Evolutionary conservation across 1,284 basidiomycete species (phyloP).

Genomic region (Gymnopus androsaceus): DNA sequence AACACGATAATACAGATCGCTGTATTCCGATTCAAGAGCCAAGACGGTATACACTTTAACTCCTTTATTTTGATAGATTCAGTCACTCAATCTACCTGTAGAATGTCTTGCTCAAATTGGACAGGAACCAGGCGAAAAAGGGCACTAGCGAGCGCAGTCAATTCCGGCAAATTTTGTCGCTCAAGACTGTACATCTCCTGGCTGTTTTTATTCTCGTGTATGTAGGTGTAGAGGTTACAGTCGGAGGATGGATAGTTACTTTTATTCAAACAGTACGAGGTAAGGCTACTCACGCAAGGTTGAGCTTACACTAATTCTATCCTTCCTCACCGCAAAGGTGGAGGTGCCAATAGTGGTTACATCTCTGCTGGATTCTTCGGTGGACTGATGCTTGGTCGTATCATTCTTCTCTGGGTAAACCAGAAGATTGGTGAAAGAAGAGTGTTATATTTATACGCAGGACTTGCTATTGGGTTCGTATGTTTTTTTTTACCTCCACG

Average conservation of each 20-base stretch:
- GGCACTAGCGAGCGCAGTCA: slow-evolving; percentile 38
- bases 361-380: slow-evolving; percentile 58
- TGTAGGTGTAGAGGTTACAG: slow-evolving; percentile 67
- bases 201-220: slow-evolving; percentile 68
- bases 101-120: slow-evolving; percentile 45
- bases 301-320: slow-evolving; percentile 15
- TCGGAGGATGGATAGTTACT: slow-evolving; percentile 68
- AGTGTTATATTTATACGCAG: slow-evolving; percentile 48
- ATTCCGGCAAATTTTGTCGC: slow-evolving; percentile 56
- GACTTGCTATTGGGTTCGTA: slow-evolving; percentile 57
- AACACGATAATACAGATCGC: slow-evolving; percentile 46
- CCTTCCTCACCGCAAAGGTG: too few species aligned
- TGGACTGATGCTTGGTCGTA: slow-evolving; percentile 57
- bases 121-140: slow-evolving; percentile 36
- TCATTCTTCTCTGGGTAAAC: slow-evolving; percentile 62
- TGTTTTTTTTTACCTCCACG: slow-evolving; percentile 19
- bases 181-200: slow-evolving; percentile 55
- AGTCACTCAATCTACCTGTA: too few species aligned
- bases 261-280: slow-evolving; percentile 40
- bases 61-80: too few species aligned
- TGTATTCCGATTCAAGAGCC: slow-evolving; percentile 54
- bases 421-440: slow-evolving; percentile 41
- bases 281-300: background rate
- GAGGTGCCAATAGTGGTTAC: slow-evolving; percentile 51
- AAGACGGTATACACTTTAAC: too few species aligned